phyloP scores from a whole-genome alignment of 1,284 basidiomycete species.

The Rhodotorula sp. region DNA sequence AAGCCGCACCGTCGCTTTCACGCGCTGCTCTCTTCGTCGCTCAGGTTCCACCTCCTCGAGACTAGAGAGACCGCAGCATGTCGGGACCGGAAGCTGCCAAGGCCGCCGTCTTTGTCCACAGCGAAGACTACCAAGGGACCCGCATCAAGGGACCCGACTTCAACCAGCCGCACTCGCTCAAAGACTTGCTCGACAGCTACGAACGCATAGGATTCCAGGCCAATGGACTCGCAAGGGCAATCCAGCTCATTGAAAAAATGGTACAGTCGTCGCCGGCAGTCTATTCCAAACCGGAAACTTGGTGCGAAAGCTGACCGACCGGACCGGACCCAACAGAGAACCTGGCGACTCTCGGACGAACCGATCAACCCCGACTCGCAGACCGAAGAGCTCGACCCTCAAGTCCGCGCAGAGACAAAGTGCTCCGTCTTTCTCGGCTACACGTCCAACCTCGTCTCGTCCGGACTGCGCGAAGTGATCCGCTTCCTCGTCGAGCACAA shows the following conservation, averaged over 20 bases:
- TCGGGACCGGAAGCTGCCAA: conserved; percentile 27
- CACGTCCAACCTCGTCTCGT: conserved; percentile 98
- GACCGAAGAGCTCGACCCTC: conserved; percentile 61
- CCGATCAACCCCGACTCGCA: conserved; percentile 65
- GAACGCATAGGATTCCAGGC: conserved; percentile 94
- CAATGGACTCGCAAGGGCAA: conserved; percentile 80
- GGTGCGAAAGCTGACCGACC: background rate
- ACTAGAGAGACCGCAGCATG: background rate
- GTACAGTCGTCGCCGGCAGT: conserved; percentile 52
- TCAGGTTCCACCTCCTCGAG: no score
- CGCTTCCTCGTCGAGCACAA: conserved; percentile 90
- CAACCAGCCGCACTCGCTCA: conserved; percentile 65
- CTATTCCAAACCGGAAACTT: background rate
- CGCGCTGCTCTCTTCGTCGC: background rate
- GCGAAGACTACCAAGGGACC: conserved; percentile 55
- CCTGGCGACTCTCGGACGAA: conserved; percentile 79
- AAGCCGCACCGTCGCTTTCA: no score
- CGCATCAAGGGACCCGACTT: conserved; percentile 86
- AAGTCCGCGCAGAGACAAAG: conserved; percentile 64
- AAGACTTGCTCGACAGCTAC: conserved; percentile 73
- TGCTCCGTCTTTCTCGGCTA: conserved; percentile 95
- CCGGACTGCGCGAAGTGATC: conserved; percentile 90
- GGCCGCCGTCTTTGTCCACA: conserved; percentile 38
- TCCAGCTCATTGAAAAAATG: conserved; percentile 87
- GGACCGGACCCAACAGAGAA: conserved; percentile 56